Evolutionary conservation across 2,329 filamentous ascomycete genomes (phyloP), one percentile per base, ranked within the genome.

Genomic region (Dothideomycetidae sp.): DNA sequence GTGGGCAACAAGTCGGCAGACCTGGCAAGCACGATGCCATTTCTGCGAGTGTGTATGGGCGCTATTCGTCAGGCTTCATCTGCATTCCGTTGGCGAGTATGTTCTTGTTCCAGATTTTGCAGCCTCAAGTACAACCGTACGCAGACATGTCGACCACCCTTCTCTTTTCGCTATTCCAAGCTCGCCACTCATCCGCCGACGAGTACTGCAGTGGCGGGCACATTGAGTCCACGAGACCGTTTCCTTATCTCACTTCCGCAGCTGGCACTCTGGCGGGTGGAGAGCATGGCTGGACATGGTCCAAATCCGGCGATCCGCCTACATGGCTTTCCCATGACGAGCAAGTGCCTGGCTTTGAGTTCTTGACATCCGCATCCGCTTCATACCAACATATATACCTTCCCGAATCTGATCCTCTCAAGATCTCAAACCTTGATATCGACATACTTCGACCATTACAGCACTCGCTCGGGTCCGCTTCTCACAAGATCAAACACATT

Each of bases 341-440:
- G 7, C 7, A 7, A 7, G 21, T 26, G 7, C 21, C 21, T n/a
- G 21, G 21, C 7, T 26, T 26, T 26, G 21, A 26, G 21, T n/a
- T 7, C 7, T 26, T 7, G 21, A 26, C 21, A 26, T 26, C 21
- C n/a, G 21, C 21, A 7, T 26, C 21, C 7, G n/a, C 7, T 26
- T 26, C 21, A 7, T 7, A 26, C 21, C 21, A 26, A 7, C 7
- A 26, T n/a, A 26, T 26, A 16, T 61, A 58, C 36, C 49, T 60
- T 12, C 50, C 57, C 5, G 47, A 46, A 4, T 43, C 43, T 2
- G 59, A 62, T 40, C 58, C 58, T 0, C 42, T 61, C 5, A 55
- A 56, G 42, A 50, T 62, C 18, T 55, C 55, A 1, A 61, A 61
- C 38, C 36, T 58, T 10, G 52, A 52, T 4, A 41, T 49, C 11